Evolutionary conservation across 2,329 filamentous ascomycete species (phyloP).

Genomic region (Alternaria triticimaculans): DNA sequence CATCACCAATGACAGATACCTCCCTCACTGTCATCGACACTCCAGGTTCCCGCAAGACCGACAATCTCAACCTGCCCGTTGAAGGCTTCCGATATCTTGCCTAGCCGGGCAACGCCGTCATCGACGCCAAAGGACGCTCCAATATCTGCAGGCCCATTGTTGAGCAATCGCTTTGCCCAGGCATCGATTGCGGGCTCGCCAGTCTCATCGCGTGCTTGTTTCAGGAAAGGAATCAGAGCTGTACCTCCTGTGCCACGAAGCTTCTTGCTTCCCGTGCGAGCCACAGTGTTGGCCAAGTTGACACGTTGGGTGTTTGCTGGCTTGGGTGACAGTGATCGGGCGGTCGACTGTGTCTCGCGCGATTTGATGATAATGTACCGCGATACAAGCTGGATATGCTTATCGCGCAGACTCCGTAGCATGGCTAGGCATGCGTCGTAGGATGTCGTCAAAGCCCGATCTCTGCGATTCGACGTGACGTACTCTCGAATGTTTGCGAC

Average conservation of each 20-base stretch:
- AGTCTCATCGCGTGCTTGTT: conserved; percentile 95
- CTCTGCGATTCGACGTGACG: conserved; percentile 67
- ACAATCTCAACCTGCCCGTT: conserved; percentile 65
- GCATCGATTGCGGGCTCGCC: conserved; percentile 83
- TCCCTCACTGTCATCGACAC: conserved; percentile 80
- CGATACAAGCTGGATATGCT: conserved; percentile 94
- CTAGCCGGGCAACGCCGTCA: conserved; percentile 53
- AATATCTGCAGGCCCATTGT: conserved; percentile 55
- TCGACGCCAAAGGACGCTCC: conserved; percentile 14
- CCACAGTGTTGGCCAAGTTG: conserved; percentile 65
- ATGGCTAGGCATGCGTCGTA: conserved; percentile 91
- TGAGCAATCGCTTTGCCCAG: conserved; percentile 66
- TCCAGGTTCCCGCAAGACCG: conserved; percentile 85
- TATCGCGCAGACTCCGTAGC: conserved; percentile 80
- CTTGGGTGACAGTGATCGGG: conserved; percentile 65
- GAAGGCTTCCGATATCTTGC: conserved; percentile 60
- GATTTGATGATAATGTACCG: conserved; percentile 94
- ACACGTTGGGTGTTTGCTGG: conserved; percentile 50
- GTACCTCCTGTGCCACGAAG: conserved; percentile 93
- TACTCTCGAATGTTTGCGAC: conserved; percentile 89
- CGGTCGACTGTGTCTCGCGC: conserved; percentile 71
- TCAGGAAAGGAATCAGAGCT: conserved; percentile 91
- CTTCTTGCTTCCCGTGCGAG: conserved; percentile 57
- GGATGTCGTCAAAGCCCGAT: conserved; percentile 74
- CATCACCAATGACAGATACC: conserved; percentile 48